Evolutionary conservation across 176 grass and related monocot genomes (phyloP).

Genomic region (Hordeum marinum): DNA sequence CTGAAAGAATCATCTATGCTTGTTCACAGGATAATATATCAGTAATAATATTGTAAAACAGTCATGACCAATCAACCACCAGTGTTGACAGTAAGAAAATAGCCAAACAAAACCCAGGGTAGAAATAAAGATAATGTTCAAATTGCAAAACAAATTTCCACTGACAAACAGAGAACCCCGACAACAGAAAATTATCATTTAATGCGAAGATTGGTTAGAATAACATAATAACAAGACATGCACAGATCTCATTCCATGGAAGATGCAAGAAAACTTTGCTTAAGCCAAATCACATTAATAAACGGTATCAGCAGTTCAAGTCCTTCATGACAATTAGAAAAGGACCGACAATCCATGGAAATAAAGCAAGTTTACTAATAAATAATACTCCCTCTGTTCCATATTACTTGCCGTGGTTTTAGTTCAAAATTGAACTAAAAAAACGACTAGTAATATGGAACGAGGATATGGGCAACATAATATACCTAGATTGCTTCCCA

Average conservation of each 20-base stretch:
- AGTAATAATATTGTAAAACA: not conserved
- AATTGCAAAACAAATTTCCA: not conserved
- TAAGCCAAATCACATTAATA: not conserved
- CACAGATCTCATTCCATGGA: not conserved
- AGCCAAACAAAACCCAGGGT: not conserved
- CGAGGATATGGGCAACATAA: not conserved
- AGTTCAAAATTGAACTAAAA: no score
- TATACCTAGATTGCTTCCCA: constrained; percentile 87
- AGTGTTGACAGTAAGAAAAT: not conserved
- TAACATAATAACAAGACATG: not conserved
- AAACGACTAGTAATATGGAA: no score
- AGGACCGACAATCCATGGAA: not conserved
- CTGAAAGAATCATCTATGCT: not conserved
- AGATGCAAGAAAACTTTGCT: not conserved
- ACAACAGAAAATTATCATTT: no score
- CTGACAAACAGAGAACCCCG: not conserved
- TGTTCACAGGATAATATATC: not conserved
- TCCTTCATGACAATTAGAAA: not conserved
- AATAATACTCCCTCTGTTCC: not conserved
- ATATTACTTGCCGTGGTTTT: no score
- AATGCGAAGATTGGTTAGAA: no score
- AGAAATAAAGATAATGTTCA: not conserved
- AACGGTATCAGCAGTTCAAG: not conserved
- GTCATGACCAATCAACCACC: not conserved
- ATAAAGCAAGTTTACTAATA: not conserved